Evolutionary conservation across 2,329 filamentous ascomycete species (phyloP).

Genomic region (Penicillium paneum): DNA sequence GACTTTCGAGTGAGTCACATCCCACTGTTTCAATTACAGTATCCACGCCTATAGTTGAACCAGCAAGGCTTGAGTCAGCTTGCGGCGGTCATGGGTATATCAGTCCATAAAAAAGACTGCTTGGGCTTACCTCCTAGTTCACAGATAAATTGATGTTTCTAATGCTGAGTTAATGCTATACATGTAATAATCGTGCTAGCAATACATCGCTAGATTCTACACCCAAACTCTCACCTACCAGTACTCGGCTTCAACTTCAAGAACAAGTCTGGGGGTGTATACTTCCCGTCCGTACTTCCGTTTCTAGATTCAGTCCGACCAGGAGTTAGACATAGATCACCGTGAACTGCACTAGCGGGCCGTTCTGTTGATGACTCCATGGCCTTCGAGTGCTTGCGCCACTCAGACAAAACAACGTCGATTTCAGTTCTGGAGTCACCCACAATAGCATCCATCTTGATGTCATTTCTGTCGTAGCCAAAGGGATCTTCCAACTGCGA

Average conservation of each 20-base stretch:
- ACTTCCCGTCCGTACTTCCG: constrained; percentile 11
- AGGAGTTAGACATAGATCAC: constrained; percentile 14
- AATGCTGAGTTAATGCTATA: neutral
- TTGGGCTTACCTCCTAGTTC: neutral
- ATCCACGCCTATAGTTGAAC: neutral
- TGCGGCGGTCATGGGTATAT: neutral
- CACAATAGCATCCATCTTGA: constrained; percentile 65
- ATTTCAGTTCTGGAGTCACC: constrained; percentile 60
- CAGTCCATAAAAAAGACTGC: neutral
- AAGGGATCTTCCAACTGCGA: constrained; percentile 65
- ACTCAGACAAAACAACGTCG: constrained; percentile 57
- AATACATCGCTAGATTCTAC: neutral
- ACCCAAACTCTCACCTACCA: neutral
- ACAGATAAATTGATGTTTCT: neutral
- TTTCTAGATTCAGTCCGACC: constrained; percentile 6
- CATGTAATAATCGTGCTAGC: neutral
- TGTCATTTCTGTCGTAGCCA: constrained; percentile 63
- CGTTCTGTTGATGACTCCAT: constrained; percentile 12
- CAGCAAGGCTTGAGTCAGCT: neutral
- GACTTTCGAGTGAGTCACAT: neutral
- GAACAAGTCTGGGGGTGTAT: constrained; percentile 33
- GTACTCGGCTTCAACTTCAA: constrained; percentile 19
- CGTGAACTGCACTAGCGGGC: constrained; percentile 14
- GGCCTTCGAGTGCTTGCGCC: constrained; percentile 42
- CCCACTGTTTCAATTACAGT: neutral